Conservation (phyloP, 2,329 filamentous ascomycete genomes). For the Neofusicoccum ribis region DNA sequence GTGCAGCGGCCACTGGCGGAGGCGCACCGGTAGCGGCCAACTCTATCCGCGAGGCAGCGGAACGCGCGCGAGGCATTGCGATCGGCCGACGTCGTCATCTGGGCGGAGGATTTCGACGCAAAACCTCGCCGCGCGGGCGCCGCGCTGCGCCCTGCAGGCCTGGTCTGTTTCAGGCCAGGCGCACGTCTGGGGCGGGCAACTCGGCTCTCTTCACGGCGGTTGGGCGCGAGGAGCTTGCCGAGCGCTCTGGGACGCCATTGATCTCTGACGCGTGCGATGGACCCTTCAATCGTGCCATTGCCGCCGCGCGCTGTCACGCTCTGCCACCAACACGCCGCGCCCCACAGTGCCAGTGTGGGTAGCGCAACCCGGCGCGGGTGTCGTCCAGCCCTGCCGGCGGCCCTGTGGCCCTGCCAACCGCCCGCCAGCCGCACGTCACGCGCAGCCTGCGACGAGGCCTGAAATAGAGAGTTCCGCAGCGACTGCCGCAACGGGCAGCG, state of each 20-base stretch:
- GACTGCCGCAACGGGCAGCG: neutral
- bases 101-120: neutral
- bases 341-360: neutral
- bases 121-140: slow-evolving; percentile 1
- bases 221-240: slow-evolving; percentile 9
- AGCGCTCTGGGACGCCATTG: neutral
- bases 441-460: neutral
- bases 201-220: neutral
- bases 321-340: neutral
- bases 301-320: slow-evolving; percentile 8
- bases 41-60: slow-evolving; percentile 1
- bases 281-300: slow-evolving; percentile 1
- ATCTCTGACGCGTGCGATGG: slow-evolving; percentile 2
- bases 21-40: neutral
- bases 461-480: slow-evolving; percentile 11
- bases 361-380: neutral
- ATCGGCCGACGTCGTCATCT: slow-evolving; percentile 16
- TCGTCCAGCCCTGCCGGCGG: neutral
- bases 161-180: slow-evolving; percentile 1
- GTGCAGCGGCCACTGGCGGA: neutral
- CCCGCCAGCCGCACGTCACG: neutral
- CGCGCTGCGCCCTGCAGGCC: slow-evolving; percentile 3
- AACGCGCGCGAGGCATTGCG: slow-evolving; percentile 10
- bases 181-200: slow-evolving; percentile 7
- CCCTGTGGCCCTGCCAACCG: neutral